These are phyloP conservation scores for Gillenia trifoliata DNA, from an alignment of 306 rosid genomes.

Conservation along the genomic window DNA sequence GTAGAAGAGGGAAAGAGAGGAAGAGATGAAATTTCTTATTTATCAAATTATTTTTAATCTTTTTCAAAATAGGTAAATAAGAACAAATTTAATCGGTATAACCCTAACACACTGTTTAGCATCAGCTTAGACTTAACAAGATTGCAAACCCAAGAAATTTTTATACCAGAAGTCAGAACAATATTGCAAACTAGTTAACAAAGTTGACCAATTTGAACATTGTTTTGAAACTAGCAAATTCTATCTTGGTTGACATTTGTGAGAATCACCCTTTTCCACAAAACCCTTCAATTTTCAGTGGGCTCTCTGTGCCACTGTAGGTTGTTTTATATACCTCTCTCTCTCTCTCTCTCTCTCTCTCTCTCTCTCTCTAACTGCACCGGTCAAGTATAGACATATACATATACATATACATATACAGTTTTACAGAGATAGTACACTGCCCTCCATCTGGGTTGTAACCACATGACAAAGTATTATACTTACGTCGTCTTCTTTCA, in stretches of 20 bases:
- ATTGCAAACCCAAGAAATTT: background rate
- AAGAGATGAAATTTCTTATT: background rate
- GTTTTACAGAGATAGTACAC: background rate
- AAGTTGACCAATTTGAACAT: background rate
- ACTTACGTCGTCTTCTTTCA: slow-evolving; percentile 21
- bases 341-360: too few relatives aligned
- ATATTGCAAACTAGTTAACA: background rate
- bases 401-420: background rate
- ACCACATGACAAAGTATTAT: slow-evolving; percentile 18
- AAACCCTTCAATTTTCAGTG: background rate
- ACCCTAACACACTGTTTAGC: background rate
- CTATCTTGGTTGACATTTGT: background rate
- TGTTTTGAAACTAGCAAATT: background rate
- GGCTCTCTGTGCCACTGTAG: background rate
- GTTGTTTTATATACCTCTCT: too few relatives aligned
- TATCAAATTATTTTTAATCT: background rate
- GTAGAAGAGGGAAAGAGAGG: background rate
- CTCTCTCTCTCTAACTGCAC: too few relatives aligned
- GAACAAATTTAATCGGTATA: background rate
- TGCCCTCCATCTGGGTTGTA: background rate
- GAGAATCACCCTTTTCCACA: background rate
- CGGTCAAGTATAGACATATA: background rate
- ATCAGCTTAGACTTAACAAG: background rate
- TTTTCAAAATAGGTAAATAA: background rate
- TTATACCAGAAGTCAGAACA: background rate